Percentiles rank a stretch among this genome's conserved stretches.
These are phyloP conservation scores for Dactylonectria estremocensis DNA, from an alignment of 2,329 filamentous ascomycete genomes.

Conservation along the genomic window DNA sequence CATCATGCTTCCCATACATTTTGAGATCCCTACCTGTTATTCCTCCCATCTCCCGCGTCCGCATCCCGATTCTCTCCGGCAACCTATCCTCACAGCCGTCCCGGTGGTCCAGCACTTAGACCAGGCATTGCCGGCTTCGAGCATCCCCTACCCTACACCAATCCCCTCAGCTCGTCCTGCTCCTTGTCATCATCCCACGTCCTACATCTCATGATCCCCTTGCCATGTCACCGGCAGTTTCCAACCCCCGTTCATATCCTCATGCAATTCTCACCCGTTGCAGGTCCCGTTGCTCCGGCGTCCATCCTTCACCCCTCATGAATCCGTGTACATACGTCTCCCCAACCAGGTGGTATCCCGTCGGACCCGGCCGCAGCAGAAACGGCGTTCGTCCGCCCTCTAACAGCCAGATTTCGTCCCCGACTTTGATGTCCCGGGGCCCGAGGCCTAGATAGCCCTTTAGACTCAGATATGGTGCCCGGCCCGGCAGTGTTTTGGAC, in stretches of 20 bases:
- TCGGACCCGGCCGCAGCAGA: slow-evolving; percentile 13
- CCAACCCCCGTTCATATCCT: slow-evolving; percentile 11
- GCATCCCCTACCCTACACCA: slow-evolving; percentile 2
- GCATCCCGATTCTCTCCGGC: slow-evolving; percentile 45
- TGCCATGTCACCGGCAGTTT: slow-evolving; percentile 21
- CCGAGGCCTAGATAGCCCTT: slow-evolving; percentile 14
- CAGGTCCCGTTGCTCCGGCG: slow-evolving; percentile 25
- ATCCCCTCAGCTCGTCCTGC: slow-evolving; percentile 13
- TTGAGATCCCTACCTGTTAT: too few species aligned
- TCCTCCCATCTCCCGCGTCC: slow-evolving; percentile 17
- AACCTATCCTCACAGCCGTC: slow-evolving; percentile 26
- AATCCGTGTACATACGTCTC: slow-evolving; percentile 24
- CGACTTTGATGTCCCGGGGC: not conserved
- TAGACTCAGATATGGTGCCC: slow-evolving; percentile 12
- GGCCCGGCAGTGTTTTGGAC: slow-evolving; percentile 16
- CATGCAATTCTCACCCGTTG: slow-evolving; percentile 27
- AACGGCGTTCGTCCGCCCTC: slow-evolving; percentile 26
- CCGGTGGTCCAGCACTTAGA: not conserved
- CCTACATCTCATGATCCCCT: slow-evolving; percentile 27
- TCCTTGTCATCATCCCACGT: slow-evolving; percentile 21
- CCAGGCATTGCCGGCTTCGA: not conserved
- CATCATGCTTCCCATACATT: slow-evolving; percentile 2
- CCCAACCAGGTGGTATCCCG: slow-evolving; percentile 8
- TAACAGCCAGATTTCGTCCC: slow-evolving; percentile 14
- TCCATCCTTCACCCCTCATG: slow-evolving; percentile 23